phyloP scores from a whole-genome alignment of 2,329 filamentous ascomycete species.

The Ceratocystis lukuohia region DNA sequence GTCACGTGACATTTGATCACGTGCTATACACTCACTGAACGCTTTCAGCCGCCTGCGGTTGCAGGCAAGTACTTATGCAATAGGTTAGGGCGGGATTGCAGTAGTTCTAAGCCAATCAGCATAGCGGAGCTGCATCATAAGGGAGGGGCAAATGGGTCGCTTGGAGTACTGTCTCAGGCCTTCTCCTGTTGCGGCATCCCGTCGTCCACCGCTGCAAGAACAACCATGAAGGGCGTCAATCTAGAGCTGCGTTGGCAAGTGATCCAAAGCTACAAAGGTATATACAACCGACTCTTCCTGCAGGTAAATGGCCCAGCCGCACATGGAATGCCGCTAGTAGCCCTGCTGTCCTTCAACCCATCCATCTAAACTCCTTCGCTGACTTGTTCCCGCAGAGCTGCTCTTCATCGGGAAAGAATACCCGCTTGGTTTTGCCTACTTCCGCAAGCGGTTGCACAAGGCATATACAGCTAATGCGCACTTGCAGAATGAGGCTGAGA shows the following conservation, averaged over 20 bases:
- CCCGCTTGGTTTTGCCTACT: constrained; percentile 69
- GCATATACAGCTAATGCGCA: constrained; percentile 68
- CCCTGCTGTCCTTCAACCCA: background rate
- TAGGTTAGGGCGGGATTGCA: no score
- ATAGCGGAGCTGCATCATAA: no score
- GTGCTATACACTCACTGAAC: no score
- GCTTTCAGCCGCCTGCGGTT: no score
- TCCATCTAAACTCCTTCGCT: background rate
- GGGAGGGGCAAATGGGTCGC: no score
- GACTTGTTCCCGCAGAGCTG: constrained; percentile 45
- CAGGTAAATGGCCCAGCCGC: no score
- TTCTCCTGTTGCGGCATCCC: background rate
- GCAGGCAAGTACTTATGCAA: no score
- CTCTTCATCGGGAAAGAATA: constrained; percentile 77
- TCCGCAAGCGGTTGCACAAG: constrained; percentile 64
- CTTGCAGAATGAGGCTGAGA: constrained; percentile 59
- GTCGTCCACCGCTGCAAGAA: background rate
- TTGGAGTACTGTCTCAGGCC: background rate
- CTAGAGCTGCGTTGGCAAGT: constrained; percentile 59
- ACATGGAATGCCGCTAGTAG: no score
- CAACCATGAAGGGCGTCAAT: constrained; percentile 22
- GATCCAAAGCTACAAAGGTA: constrained; percentile 80
- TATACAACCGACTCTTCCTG: background rate
- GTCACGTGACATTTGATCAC: no score
- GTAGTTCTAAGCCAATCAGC: no score